These are phyloP conservation scores for Apium graveolens DNA, from an alignment of 129 eudicot genomes.

Conservation along the genomic window DNA sequence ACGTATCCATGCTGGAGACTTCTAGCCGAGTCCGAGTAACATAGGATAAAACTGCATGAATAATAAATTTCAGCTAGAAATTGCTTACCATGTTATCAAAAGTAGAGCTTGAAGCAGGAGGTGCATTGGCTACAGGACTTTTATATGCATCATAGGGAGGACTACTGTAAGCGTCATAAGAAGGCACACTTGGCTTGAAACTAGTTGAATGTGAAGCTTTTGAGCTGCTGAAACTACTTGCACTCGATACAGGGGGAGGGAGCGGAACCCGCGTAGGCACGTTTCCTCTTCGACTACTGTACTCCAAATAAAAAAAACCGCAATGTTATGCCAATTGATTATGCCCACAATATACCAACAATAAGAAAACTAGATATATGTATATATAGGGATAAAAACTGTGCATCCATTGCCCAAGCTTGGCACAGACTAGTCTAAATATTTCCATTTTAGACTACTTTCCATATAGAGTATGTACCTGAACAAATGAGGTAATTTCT, in stretches of 20 bases:
- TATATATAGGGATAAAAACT: neutral
- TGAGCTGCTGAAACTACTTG: slow-evolving; percentile 37
- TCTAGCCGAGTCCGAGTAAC: too few relatives aligned
- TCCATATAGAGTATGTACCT: neutral
- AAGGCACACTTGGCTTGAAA: slow-evolving; percentile 41
- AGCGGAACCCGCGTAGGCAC: slow-evolving; percentile 60
- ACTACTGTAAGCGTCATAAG: slow-evolving; percentile 33
- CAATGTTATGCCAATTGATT: neutral
- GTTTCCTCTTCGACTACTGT: slow-evolving; percentile 55
- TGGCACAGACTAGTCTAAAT: neutral
- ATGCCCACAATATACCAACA: neutral
- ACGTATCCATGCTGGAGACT: too few relatives aligned
- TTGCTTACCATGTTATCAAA: slow-evolving; percentile 59
- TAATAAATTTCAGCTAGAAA: slow-evolving; percentile 1
- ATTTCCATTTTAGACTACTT: neutral
- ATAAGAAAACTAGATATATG: neutral
- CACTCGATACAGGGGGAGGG: slow-evolving; percentile 69
- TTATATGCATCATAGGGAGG: slow-evolving; percentile 39
- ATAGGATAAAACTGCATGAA: neutral
- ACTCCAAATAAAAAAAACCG: slow-evolving; percentile 2
- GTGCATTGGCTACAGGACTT: slow-evolving; percentile 32
- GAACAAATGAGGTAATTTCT: neutral
- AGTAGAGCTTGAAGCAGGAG: slow-evolving; percentile 53
- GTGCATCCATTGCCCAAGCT: neutral
- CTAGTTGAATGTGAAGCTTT: slow-evolving; percentile 41